Base-by-base conservation (phyloP, 1,284 basidiomycete genomes). In the Pyrrhoderma lamaoense region DNA sequence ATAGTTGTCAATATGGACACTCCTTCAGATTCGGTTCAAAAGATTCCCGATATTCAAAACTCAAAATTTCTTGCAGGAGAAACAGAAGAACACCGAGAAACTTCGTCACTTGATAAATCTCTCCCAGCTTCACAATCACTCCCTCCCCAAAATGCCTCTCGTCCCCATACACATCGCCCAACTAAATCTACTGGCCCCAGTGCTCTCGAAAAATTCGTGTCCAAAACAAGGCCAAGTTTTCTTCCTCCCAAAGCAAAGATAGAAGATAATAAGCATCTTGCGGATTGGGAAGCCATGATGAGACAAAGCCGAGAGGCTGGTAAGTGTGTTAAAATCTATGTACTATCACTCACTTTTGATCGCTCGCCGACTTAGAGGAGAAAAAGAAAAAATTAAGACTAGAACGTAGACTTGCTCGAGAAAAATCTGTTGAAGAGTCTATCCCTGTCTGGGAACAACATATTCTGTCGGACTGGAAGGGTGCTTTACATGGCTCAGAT, bases 241-340 rank as follows among this genome's bases (percentile, higher is more conserved):
- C 71, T 96, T 8, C 93, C 93, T 16, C 93, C 93, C 8, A 96
- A 96, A 65, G 70, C 72, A 49, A 80, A 79, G 52, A 65, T 76
- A 46, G 93, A 96, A 66, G 93, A 96, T 64, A 69, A 76, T 52
- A 87, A 82, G 57, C 93, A 97, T 68, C 72, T 92, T 62, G 81
- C 85, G 23, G 88, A 89, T 62, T 97, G 93, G 90, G 82, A 92
- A 62, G 68, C 75, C 39, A 95, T 97, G 90, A 97, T 97, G 93
- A 81, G 80, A 61, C 76, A 70, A 46, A 89, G 86, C 67, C 77
- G 82, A 50, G 64, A 64, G n/a, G 76, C 80, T 59, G 85, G 89
- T 89, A 59, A 85, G 89, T 89, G 58, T 64, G 76, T 67, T 8
- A 19, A 21, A 36, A 18, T 40, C 5, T 18, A 40, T 5, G 38